These are phyloP conservation scores for Jamesozyma piceae DNA, from an alignment of 805 yeast genomes.

Conservation along the genomic window DNA sequence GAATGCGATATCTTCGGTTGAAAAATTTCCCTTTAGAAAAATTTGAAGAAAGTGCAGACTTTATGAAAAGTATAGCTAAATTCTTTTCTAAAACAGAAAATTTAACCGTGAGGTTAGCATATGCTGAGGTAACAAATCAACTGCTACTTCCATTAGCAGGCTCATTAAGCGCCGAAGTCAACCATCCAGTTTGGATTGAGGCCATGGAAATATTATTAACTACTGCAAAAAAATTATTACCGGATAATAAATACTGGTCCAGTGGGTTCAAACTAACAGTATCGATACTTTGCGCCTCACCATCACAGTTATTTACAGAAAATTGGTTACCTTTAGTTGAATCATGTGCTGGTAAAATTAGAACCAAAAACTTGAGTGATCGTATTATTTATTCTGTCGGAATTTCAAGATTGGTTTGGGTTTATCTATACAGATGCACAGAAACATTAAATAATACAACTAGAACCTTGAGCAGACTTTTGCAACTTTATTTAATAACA, in stretches of 20 bases:
- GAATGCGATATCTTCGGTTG: conserved; percentile 78
- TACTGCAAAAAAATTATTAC: conserved; percentile 38
- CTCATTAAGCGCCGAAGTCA: conserved; percentile 82
- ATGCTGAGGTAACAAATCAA: conserved; percentile 73
- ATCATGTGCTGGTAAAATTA: conserved; percentile 47
- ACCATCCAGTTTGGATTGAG: conserved; percentile 90
- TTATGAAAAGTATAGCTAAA: conserved; percentile 74
- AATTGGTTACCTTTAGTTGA: conserved; percentile 70
- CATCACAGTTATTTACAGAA: conserved; percentile 59
- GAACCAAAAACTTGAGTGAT: conserved; percentile 46
- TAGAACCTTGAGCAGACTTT: conserved; percentile 60
- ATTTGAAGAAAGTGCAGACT: conserved; percentile 91
- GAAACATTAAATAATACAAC: conserved; percentile 86
- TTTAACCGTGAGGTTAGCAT: conserved; percentile 59
- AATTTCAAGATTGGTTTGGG: conserved; percentile 76
- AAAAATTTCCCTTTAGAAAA: conserved; percentile 79
- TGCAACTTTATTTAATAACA: conserved; percentile 45
- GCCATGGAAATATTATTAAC: conserved; percentile 58
- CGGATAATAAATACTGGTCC: conserved; percentile 50
- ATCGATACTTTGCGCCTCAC: conserved; percentile 70
- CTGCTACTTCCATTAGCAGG: conserved; percentile 78
- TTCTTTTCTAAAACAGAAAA: conserved; percentile 63
- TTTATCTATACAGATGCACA: conserved; percentile 72
- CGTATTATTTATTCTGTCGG: conserved; percentile 55
- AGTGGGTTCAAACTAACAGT: conserved; percentile 58